Evolutionary conservation across 2,329 filamentous ascomycete genomes (phyloP).

Genomic region (Venturia carpophila): DNA sequence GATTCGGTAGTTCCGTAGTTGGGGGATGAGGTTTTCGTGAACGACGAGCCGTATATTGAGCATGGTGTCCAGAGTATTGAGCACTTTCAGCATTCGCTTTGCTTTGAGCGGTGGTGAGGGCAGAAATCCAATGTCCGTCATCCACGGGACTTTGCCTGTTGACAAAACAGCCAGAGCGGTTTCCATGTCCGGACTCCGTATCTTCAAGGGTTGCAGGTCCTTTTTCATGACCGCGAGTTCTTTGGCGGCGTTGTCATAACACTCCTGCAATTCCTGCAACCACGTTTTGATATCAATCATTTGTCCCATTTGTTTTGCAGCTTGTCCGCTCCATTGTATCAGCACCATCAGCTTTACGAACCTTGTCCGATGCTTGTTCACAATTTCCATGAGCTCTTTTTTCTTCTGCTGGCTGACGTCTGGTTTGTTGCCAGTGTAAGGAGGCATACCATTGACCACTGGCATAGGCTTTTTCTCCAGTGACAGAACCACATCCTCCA

Average conservation of each 20-base stretch:
- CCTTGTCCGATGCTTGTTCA: conserved; percentile 70
- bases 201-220: conserved; percentile 61
- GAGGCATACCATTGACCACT: conserved; percentile 1
- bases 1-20: conserved; percentile 71
- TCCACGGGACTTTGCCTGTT: conserved; percentile 66
- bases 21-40: conserved; percentile 71
- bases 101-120: conserved; percentile 62
- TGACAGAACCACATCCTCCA: conserved; percentile 61
- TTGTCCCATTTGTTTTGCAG: conserved; percentile 69
- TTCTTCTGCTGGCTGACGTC: conserved; percentile 69
- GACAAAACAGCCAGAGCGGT: conserved; percentile 81
- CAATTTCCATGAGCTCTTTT: conserved; percentile 63
- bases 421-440: conserved; percentile 46
- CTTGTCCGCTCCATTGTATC: conserved; percentile 71
- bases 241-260: conserved; percentile 43
- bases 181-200: conserved; percentile 83
- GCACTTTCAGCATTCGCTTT: conserved; percentile 62
- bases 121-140: conserved; percentile 77
- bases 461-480: conserved; percentile 54
- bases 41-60: conserved; percentile 77
- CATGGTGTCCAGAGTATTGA: conserved; percentile 75
- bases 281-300: conserved; percentile 81
- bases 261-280: conserved; percentile 39
- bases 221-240: conserved; percentile 50
- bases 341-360: conserved; percentile 93